Conservation (phyloP, 2,329 filamentous ascomycete species). For the Pseudopithomyces maydicus region DNA sequence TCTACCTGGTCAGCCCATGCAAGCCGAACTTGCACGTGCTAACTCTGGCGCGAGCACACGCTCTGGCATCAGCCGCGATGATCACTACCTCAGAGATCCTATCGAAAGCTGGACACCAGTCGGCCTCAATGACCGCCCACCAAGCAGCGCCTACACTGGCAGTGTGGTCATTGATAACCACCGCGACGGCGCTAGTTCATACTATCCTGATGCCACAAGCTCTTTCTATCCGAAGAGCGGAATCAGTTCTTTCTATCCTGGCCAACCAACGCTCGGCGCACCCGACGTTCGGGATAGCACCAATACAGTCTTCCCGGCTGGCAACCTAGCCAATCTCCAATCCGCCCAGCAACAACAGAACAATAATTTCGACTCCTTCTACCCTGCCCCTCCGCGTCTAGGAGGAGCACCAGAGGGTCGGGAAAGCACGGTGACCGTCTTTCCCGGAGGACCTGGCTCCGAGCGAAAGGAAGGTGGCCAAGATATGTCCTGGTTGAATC, state of each 20-base stretch:
- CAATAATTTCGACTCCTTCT: constrained; percentile 60
- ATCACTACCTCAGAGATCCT: constrained; percentile 35
- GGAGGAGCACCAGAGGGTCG: constrained; percentile 64
- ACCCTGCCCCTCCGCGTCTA: constrained; percentile 50
- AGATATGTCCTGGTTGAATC: constrained; percentile 84
- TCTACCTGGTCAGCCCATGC: constrained; percentile 43
- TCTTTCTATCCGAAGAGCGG: constrained; percentile 54
- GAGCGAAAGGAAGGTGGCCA: constrained; percentile 36
- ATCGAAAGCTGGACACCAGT: constrained; percentile 46
- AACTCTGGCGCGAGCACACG: constrained; percentile 43
- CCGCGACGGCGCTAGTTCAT: constrained; percentile 60
- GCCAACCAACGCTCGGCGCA: constrained; percentile 54
- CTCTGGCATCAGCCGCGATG: constrained; percentile 38
- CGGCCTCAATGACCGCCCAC: constrained; percentile 35
- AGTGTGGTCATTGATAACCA: constrained; percentile 51
- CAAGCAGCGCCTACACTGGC: constrained; percentile 52
- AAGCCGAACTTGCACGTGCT: constrained; percentile 44
- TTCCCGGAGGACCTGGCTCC: constrained; percentile 25
- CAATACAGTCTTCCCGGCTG: constrained; percentile 29
- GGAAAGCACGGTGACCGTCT: constrained; percentile 56
- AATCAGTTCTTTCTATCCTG: constrained; percentile 59
- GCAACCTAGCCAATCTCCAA: constrained; percentile 19
- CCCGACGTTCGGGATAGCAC: constrained; percentile 69
- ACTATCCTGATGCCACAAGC: constrained; percentile 40
- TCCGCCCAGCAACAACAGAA: constrained; percentile 26